Base-by-base conservation (phyloP, 805 yeast species). In the Wickerhamomyces alni region DNA sequence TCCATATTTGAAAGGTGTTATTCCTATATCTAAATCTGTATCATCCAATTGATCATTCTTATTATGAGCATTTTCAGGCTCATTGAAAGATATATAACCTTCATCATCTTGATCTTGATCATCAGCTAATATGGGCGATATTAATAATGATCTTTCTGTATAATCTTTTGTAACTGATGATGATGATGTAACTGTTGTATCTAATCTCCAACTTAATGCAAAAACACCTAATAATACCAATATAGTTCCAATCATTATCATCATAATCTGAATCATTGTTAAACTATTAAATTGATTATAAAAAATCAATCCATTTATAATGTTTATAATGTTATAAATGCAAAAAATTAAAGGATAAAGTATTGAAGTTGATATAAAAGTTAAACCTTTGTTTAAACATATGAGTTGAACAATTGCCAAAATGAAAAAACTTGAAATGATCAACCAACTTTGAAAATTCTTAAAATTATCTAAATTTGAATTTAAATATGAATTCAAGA, bases 281-380 rank as follows among this genome's bases (percentile, higher is more conserved):
- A 75, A 55, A 10, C 59, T 53, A 9, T 58, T 54, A 47, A 80
- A 64, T 51, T 80, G 86, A 33, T 71, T 61, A 42, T 72, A 74
- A 51, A 77, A 72, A 8, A 83, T 66, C 31, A 84, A 59, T 15
- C 84, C 80, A 59, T 86, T 86, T 45, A 77, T 64, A 27, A 80
- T 73, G 47, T 83, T 82, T 42, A 74, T 67, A 36, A 85, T 63
- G 63, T 86, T 88, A 66, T 83, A 87, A 33, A 86, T 76, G 60
- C 93, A 82, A 58, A 88, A 88, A 26, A 88, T 84, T 46, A 88
- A 64, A 1, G 96, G 96, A 55, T 87, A 88, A 25, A 88, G 66
- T 15, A 87, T 72, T 2, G 91, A 77, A 0, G 96, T 85, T 38
- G 87, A 79, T 31, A 81, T 72, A 42, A 71, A 71, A 36, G 77